Evolutionary conservation across 2,329 filamentous ascomycete species (phyloP), one percentile per base, ranked within the genome.

Genomic region (Ceratocystis diversiconidia): DNA sequence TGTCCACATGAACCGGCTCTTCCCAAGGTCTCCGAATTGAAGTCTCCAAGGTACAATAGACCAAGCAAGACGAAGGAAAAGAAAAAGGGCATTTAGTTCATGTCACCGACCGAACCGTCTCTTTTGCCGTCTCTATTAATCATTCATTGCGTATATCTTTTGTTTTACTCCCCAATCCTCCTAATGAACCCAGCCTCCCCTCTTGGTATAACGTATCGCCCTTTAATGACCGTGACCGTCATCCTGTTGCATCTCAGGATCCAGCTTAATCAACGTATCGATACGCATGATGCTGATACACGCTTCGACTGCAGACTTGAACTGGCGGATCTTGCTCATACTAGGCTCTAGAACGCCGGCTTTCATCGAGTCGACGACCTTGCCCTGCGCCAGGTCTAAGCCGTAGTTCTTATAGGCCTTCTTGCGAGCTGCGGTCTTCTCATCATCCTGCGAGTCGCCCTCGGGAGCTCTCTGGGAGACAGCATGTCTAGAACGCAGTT

Each of bases 341-440:
- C 89, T 95, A 41, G 94, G 94, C 80, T 99, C 94, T 73, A 99
- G 77, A 68, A 99, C 92, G 73, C 94, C 94, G 12, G 90, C 86
- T 83, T 97, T 97, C 72, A 99, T 80, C 79, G 90, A 86, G 76
- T 99, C 94, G 65, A 92, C 87, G 67, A 97, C 90, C 75, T 90
- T 92, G 71, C 94, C 94, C 75, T 89, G 91, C 66, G 81, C 81
- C 72, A 99, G 80, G 76, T 99, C 95, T 67, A 99, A 80, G 62
- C 94, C 94, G 76, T 99, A 99, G 82, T 99, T 99, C 79, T 92
- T 94, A 82, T 97, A 99, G 72, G 89, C 89, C 85, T 96, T 96
- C 79, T 92, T 94, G 76, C 90, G 90, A 61, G 91, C 90, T 67
- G 94, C 82, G 64, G 85, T 86, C 82, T 95, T 96, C 76, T 94